Percentiles rank a stretch among this genome's conserved stretches.
Evolutionary conservation across 2,329 filamentous ascomycete genomes (phyloP).

Genomic region (Alternaria infectoria): DNA sequence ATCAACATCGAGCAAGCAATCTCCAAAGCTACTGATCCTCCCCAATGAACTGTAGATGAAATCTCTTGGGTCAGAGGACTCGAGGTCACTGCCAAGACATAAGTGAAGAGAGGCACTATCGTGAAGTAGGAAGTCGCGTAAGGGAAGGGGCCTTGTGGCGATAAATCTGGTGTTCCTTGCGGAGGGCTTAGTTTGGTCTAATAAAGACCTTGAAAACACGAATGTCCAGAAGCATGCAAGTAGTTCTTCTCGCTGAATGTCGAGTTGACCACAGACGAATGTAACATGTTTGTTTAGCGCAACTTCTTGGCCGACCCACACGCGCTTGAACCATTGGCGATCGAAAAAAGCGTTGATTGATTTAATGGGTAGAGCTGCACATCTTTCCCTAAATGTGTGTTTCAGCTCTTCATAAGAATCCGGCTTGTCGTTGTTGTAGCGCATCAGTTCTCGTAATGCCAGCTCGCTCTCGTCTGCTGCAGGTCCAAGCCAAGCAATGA

Average conservation of each 20-base stretch:
- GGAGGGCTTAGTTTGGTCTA: accelerated
- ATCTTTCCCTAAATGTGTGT: too few relatives aligned
- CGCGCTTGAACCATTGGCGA: neutral
- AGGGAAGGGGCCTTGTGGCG: neutral
- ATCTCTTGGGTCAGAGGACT: neutral
- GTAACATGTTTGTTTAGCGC: neutral
- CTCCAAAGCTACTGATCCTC: neutral
- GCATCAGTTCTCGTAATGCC: neutral
- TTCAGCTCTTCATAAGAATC: neutral
- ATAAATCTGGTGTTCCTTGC: too few relatives aligned
- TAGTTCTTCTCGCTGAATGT: neutral
- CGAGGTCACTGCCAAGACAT: accelerated
- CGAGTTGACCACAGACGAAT: neutral
- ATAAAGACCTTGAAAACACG: neutral
- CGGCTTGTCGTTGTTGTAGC: neutral
- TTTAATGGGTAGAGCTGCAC: neutral
- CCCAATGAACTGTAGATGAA: neutral
- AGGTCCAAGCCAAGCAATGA: neutral
- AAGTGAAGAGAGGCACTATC: neutral
- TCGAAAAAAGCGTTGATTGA: neutral
- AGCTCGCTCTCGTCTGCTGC: neutral
- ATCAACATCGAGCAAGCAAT: neutral
- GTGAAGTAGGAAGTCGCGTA: neutral
- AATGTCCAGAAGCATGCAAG: neutral
- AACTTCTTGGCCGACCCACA: neutral